Conservation (phyloP, 352 stramenopile genomes). For the Pythium apleroticum region DNA sequence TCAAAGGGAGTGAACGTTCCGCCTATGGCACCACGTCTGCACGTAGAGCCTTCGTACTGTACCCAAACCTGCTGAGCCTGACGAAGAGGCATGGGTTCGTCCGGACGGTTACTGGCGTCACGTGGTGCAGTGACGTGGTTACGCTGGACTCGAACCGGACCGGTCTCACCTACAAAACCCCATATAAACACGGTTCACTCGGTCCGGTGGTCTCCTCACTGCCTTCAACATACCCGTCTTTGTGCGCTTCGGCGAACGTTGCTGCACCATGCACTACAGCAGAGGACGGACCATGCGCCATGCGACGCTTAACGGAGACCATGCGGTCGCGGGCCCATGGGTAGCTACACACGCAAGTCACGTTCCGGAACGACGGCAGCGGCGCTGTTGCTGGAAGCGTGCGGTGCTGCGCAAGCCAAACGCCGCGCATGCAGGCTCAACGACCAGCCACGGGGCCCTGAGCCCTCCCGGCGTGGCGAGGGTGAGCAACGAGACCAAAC, state of each 20-base stretch:
- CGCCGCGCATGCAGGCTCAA: neutral
- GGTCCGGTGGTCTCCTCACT: neutral
- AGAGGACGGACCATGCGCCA: neutral
- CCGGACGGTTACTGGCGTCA: conserved; percentile 21
- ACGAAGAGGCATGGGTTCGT: neutral
- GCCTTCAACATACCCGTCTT: conserved; percentile 9
- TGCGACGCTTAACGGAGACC: neutral
- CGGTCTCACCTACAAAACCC: conserved; percentile 12
- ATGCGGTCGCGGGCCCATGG: conserved; percentile 1
- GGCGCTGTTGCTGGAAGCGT: conserved; percentile 6
- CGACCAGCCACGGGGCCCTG: neutral
- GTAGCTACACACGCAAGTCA: conserved; percentile 6
- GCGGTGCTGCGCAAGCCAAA: neutral
- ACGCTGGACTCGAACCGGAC: conserved; percentile 2
- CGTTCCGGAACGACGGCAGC: neutral
- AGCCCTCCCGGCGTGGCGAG: neutral
- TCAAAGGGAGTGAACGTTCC: neutral
- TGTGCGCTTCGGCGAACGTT: conserved; percentile 22
- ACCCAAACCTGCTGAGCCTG: conserved; percentile 4
- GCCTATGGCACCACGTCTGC: neutral
- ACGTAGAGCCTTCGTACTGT: conserved; percentile 3
- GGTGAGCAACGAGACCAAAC: neutral
- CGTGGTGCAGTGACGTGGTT: neutral
- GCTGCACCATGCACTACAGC: neutral
- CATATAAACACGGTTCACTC: conserved; percentile 18